Base-by-base conservation (phyloP, 2,329 filamentous ascomycete genomes). In the Trichoderma simmonsii region DNA sequence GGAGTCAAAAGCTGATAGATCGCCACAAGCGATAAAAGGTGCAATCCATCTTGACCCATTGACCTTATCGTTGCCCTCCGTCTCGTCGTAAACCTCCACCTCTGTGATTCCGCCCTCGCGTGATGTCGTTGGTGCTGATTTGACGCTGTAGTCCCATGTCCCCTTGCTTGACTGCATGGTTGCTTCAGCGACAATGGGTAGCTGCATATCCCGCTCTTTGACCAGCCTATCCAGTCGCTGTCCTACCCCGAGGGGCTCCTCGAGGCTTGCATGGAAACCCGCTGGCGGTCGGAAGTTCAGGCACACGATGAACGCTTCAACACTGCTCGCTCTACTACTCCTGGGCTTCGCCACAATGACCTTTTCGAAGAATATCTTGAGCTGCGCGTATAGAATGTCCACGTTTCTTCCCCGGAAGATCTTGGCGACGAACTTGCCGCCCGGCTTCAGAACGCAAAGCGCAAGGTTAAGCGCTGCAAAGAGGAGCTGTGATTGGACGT, bases 241-340 rank as follows among this genome's bases (percentile, higher is more conserved):
- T 0, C 90, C 89, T 9, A 91, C 87, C 1, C 92, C 92, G 1
- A 96, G 83, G 2, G 93, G 93, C 76, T 91, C 89, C 77, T 94
- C 91, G 4, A 96, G 83, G 77, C 91, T 94, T 4, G 93, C 90
- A 60, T 87, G 88, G 82, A 94, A 96, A 0, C 92, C 92, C 15
- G 85, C 82, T 0, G 95, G 95, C 4, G 94, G 95, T 26, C 87
- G 86, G 80, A 98, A 99, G 73, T 94, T 93, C 77, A 97, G 88
- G 80, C 96, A 98, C 18, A 99, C 95, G 61, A 99, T 93, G 77
- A 99, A 99, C 0, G 96, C 95, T 81, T 99, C 96, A 24, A 99
- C 91, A 81, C 94, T 97, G 82, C 95, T 98, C 2, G 95, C 96
- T n/a, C 96, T 89, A 78, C 94, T 97, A 74, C 94, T 97, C 69